phyloP scores from a whole-genome alignment of 805 yeast genomes.

The Pichia exigua region DNA sequence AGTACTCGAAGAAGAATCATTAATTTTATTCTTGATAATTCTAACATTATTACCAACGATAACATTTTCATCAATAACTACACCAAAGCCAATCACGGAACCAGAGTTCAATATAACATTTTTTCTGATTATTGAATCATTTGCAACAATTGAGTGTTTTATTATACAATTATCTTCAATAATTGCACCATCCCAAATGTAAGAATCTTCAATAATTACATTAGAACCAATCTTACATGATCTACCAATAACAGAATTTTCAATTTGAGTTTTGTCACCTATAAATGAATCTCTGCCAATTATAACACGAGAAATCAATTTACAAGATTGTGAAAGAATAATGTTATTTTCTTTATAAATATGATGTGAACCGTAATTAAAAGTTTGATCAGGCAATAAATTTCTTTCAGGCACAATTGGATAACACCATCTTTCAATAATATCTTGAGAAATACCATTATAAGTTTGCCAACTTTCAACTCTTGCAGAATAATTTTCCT shows the following conservation, averaged over 20 bases:
- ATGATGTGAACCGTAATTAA: conserved; percentile 74
- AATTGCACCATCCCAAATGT: conserved; percentile 77
- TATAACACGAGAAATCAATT: conserved; percentile 69
- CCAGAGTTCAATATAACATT: conserved; percentile 56
- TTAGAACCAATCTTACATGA: conserved; percentile 78
- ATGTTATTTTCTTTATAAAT: conserved; percentile 84
- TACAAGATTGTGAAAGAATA: conserved; percentile 89
- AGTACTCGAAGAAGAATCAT: conserved; percentile 9
- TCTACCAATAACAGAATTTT: conserved; percentile 76
- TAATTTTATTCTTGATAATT: conserved; percentile 42
- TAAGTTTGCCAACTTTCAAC: conserved; percentile 95
- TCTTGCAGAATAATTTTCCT: conserved; percentile 80
- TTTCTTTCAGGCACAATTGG: conserved; percentile 89
- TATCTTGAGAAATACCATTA: conserved; percentile 84
- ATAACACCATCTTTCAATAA: conserved; percentile 85
- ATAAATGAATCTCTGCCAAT: conserved; percentile 72
- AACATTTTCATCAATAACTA: conserved; percentile 49
- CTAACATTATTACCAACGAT: conserved; percentile 43
- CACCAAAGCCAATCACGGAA: conserved; percentile 71
- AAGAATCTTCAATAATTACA: conserved; percentile 63
- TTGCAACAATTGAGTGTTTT: conserved; percentile 64
- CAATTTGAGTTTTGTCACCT: conserved; percentile 64
- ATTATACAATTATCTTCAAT: conserved; percentile 60
- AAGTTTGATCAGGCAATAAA: conserved; percentile 60
- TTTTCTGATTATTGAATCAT: conserved; percentile 45